Percentiles rank a stretch among this genome's conserved stretches.
Conservation (phyloP, 2,329 filamentous ascomycete species). For the Fusarium sp. region DNA sequence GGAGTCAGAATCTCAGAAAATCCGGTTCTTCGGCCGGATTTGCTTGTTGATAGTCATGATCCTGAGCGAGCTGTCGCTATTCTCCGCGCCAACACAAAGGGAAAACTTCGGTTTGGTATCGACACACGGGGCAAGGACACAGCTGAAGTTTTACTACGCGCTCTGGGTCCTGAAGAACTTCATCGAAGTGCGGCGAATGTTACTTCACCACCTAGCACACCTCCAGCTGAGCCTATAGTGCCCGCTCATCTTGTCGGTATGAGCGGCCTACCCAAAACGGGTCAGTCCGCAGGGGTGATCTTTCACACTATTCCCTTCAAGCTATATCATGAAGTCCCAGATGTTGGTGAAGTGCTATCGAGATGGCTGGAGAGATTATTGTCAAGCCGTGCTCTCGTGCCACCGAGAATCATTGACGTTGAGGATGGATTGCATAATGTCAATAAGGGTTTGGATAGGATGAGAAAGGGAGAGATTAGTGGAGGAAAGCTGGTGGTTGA, state of each 20-base stretch:
- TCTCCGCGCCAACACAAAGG: constrained; percentile 68
- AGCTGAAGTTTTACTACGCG: constrained; percentile 65
- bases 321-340: constrained; percentile 76
- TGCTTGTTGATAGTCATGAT: constrained; percentile 77
- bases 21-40: constrained; percentile 62
- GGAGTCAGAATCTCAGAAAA: constrained; percentile 67
- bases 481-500: constrained; percentile 77
- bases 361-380: constrained; percentile 77
- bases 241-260: constrained; percentile 74
- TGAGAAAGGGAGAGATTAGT: constrained; percentile 74
- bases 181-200: constrained; percentile 44
- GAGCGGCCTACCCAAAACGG: constrained; percentile 73
- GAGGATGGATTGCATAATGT: constrained; percentile 73
- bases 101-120: constrained; percentile 73
- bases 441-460: constrained; percentile 74
- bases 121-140: constrained; percentile 77
- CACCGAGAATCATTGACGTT: constrained; percentile 75
- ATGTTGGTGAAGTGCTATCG: constrained; percentile 72
- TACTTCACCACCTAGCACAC: constrained; percentile 55
- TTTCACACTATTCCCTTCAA: constrained; percentile 81
- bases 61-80: constrained; percentile 74
- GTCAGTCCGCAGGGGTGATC: constrained; percentile 57
- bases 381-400: constrained; percentile 61
- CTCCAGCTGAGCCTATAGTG: constrained; percentile 45
- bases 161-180: constrained; percentile 57